Conservation (phyloP, 805 yeast genomes). For the Barnettozyma populi region DNA sequence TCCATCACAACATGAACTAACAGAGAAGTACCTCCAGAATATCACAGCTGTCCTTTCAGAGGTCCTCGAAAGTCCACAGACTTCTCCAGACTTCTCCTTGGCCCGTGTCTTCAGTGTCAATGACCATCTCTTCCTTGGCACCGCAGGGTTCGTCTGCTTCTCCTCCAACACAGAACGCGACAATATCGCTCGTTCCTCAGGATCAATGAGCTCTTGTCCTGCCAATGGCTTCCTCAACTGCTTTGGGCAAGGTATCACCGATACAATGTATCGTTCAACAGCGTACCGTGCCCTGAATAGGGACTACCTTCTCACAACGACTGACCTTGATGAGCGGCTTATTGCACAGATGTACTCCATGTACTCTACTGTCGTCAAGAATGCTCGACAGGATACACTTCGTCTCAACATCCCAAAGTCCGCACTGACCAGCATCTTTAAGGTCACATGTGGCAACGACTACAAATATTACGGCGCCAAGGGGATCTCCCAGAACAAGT, state of each 20-base stretch:
- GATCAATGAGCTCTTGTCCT: slow-evolving; percentile 1
- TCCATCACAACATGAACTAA: not conserved
- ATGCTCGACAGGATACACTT: not conserved
- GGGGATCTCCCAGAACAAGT: not conserved
- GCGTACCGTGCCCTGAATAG: slow-evolving; percentile 4
- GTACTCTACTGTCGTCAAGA: not conserved
- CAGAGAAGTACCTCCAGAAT: not conserved
- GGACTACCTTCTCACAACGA: slow-evolving; percentile 3
- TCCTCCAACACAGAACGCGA: slow-evolving; percentile 2
- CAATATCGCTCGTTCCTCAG: not conserved
- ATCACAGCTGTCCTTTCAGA: not conserved
- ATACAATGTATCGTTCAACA: not conserved
- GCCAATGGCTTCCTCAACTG: slow-evolving; percentile 7
- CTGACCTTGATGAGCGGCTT: not conserved
- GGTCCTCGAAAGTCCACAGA: not conserved
- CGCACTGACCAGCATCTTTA: not conserved
- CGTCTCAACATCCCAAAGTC: slow-evolving; percentile 4
- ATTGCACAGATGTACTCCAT: not conserved
- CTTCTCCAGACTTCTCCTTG: slow-evolving; percentile 1
- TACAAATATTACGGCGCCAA: not conserved
- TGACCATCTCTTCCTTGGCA: slow-evolving; percentile 5
- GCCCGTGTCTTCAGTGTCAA: slow-evolving; percentile 9
- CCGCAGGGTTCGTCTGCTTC: slow-evolving; percentile 5
- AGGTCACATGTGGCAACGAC: slow-evolving; percentile 1
- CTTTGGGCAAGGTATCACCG: not conserved